A percentile compares a stretch with the other conserved stretches of the same genome.
These are phyloP conservation scores for Ustilago curta DNA, from an alignment of 1,284 basidiomycete species.

Conservation along the genomic window DNA sequence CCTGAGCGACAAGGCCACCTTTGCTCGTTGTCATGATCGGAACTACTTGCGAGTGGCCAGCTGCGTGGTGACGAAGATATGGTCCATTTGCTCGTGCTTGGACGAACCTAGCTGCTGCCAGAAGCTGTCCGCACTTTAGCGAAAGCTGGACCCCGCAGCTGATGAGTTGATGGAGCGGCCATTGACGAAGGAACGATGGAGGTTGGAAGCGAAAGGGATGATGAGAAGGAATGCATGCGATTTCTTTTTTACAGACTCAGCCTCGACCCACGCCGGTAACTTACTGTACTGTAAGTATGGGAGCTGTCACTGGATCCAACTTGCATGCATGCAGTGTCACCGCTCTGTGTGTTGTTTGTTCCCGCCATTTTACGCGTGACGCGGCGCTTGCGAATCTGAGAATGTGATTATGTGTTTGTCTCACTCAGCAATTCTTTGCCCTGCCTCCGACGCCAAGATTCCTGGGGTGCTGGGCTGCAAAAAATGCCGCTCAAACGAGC, in stretches of 20 bases:
- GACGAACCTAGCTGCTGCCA: constrained; percentile 3
- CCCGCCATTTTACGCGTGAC: neutral
- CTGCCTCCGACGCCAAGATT: neutral
- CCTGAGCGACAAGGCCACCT: neutral
- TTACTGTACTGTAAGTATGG: too few relatives aligned
- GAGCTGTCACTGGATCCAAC: neutral
- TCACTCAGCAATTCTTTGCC: too few relatives aligned
- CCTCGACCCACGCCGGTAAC: neutral
- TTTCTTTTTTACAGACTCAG: constrained; percentile 1
- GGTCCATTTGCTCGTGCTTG: neutral
- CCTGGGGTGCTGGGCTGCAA: neutral
- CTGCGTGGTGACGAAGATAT: constrained; percentile 6
- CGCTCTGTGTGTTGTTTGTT: too few relatives aligned
- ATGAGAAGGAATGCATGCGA: neutral
- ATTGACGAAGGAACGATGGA: neutral
- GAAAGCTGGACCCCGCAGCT: neutral
- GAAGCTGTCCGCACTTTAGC: constrained; percentile 9
- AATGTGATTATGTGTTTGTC: too few relatives aligned
- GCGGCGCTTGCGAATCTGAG: neutral
- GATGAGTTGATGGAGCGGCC: neutral
- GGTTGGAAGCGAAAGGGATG: neutral
- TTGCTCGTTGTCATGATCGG: constrained; percentile 8
- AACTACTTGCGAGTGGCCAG: neutral
- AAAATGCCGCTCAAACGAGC: too few relatives aligned
- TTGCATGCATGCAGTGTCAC: neutral